Conservation (phyloP, 2,329 filamentous ascomycete species). For the Colletotrichum phormii region DNA sequence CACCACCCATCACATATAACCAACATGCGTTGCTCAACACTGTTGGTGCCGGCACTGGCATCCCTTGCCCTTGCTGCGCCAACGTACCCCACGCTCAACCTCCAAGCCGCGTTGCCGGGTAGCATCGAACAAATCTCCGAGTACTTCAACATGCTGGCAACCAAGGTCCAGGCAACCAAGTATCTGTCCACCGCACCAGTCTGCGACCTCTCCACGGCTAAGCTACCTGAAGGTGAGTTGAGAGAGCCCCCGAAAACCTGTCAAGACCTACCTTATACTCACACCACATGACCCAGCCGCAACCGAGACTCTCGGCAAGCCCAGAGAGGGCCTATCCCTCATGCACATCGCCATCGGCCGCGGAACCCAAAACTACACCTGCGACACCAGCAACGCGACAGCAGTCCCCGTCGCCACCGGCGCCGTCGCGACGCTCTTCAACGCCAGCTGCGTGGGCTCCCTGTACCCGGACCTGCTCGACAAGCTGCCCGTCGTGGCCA, state of each 20-base stretch:
- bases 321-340: conserved; percentile 70
- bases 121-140: conserved; percentile 62
- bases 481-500: conserved; percentile 73
- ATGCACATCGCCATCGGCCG: conserved; percentile 87
- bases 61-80: conserved; percentile 58
- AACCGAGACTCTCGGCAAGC: conserved; percentile 67
- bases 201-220: conserved; percentile 66
- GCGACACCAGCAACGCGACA: conserved; percentile 69
- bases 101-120: conserved; percentile 47
- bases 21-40: conserved; percentile 63
- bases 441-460: conserved; percentile 83
- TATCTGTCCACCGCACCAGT: conserved; percentile 53
- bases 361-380: conserved; percentile 96
- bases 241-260: not conserved
- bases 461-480: conserved; percentile 75
- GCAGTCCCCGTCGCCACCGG: conserved; percentile 74
- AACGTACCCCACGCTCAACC: conserved; percentile 58
- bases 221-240: conserved; percentile 61
- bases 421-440: conserved; percentile 87
- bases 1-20: conserved; percentile 20
- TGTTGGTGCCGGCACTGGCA: conserved; percentile 60
- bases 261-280: conserved; percentile 37
- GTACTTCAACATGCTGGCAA: conserved; percentile 71
- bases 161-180: conserved; percentile 63
- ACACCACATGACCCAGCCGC: conserved; percentile 57